Conservation (phyloP, 106 monocot genomes). For the Narthecium ossifragum region DNA sequence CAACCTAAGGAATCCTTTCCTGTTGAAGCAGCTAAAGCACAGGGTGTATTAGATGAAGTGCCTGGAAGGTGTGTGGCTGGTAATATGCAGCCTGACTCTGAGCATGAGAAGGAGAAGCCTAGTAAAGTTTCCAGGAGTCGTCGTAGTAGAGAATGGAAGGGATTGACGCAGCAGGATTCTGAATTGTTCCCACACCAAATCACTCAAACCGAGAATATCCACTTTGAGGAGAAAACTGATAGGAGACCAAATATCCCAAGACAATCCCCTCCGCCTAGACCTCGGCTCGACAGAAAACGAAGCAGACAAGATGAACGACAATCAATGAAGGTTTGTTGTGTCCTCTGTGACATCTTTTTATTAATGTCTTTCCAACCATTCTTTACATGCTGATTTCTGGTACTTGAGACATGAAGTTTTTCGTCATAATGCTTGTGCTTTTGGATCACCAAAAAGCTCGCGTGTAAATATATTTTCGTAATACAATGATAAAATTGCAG, state of each 20-base stretch:
- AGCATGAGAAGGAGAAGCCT: conserved; percentile 30
- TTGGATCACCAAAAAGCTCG: too few relatives aligned
- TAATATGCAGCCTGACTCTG: conserved; percentile 18
- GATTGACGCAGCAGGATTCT: conserved; percentile 19
- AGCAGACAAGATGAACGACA: conserved; percentile 33
- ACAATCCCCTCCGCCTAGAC: conserved; percentile 30
- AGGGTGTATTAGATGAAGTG: conserved; percentile 3
- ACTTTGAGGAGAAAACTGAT: conserved; percentile 19
- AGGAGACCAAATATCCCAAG: conserved; percentile 9
- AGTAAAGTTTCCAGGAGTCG: conserved; percentile 37
- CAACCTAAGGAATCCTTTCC: conserved; percentile 20
- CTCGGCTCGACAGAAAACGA: conserved; percentile 35
- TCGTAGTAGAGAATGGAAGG: conserved; percentile 62
- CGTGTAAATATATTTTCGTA: too few relatives aligned
- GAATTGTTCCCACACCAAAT: conserved; percentile 48
- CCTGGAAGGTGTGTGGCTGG: conserved; percentile 6
- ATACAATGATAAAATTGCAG: too few relatives aligned
- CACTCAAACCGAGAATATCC: conserved; percentile 32
- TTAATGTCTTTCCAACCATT: too few relatives aligned
- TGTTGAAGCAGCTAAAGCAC: conserved; percentile 9
- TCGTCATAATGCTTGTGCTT: too few relatives aligned
- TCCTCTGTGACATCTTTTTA: neutral
- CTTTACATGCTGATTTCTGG: too few relatives aligned
- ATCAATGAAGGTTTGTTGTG: conserved; percentile 41
- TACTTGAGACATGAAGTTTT: too few relatives aligned